These are phyloP conservation scores for Orbilia ellipsospora DNA, from an alignment of 2,329 filamentous ascomycete genomes.

Conservation along the genomic window DNA sequence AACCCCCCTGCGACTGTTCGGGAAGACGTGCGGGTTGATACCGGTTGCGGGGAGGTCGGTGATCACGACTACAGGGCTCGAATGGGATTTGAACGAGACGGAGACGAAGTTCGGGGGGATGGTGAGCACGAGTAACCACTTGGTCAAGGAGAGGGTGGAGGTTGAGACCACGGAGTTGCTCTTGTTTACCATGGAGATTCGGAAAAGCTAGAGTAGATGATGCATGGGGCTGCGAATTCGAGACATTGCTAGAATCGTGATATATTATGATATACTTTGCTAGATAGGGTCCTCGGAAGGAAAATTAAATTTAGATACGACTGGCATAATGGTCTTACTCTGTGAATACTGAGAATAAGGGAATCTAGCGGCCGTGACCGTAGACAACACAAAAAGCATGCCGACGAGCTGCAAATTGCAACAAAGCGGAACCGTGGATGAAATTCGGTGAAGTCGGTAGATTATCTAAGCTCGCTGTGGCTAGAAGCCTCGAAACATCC, in stretches of 20 bases:
- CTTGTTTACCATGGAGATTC: constrained; percentile 78
- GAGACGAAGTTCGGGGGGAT: constrained; percentile 77
- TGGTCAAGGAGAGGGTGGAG: constrained; percentile 71
- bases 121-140: constrained; percentile 84
- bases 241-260: too few relatives aligned
- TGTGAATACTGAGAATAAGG: not conserved
- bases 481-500: not conserved
- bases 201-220: constrained; percentile 12
- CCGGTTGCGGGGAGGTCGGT: constrained; percentile 80
- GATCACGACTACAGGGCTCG: constrained; percentile 82
- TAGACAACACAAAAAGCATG: constrained; percentile 34
- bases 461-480: constrained; percentile 45
- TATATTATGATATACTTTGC: too few relatives aligned
- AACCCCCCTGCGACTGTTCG: constrained; percentile 72
- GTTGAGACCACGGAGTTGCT: constrained; percentile 74
- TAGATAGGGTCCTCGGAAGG: too few relatives aligned
- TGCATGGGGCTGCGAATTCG: not conserved
- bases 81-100: constrained; percentile 92
- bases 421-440: constrained; percentile 15
- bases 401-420: constrained; percentile 11
- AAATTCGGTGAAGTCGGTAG: constrained; percentile 14
- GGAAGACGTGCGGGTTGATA: constrained; percentile 83
- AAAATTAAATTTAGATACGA: too few relatives aligned
- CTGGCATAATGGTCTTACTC: too few relatives aligned
- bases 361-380: not conserved